These are phyloP conservation scores for Pichiaceae sp. DNA, from an alignment of 1,139 yeast species.

Conservation along the genomic window DNA sequence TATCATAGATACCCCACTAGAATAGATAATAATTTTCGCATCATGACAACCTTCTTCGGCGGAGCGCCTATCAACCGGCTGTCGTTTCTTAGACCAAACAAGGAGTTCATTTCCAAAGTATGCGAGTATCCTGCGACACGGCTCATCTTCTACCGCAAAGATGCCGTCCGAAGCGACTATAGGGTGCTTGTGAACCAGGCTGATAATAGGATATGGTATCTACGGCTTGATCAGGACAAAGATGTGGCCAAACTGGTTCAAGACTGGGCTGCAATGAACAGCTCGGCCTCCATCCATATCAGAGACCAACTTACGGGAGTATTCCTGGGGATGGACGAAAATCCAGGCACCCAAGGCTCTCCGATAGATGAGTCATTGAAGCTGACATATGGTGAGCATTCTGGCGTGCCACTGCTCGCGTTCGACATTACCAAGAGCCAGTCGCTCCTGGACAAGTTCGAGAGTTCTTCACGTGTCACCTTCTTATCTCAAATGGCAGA, in stretches of 20 bases:
- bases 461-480: constrained; percentile 4
- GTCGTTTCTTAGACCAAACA: constrained; percentile 66
- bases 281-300: constrained; percentile 8
- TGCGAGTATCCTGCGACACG: constrained; percentile 29
- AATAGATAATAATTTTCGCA: not conserved
- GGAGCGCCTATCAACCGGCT: constrained; percentile 58
- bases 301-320: constrained; percentile 31
- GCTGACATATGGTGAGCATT: constrained; percentile 36
- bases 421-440: constrained; percentile 44
- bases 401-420: constrained; percentile 73
- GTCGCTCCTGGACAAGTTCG: constrained; percentile 3
- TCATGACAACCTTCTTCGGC: constrained; percentile 13
- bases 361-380: constrained; percentile 3
- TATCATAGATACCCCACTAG: constrained; percentile 24
- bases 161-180: constrained; percentile 1
- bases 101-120: constrained; percentile 37
- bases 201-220: not conserved
- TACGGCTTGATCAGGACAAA: not conserved
- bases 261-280: constrained; percentile 23
- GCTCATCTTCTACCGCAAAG: constrained; percentile 37
- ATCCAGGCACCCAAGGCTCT: constrained; percentile 27
- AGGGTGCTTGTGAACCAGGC: not conserved
- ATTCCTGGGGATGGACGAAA: constrained; percentile 64
- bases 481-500: constrained; percentile 13
- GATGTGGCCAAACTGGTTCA: constrained; percentile 18